Base-by-base conservation (phyloP, 1,284 basidiomycete genomes). In the Trametes polyzona region DNA sequence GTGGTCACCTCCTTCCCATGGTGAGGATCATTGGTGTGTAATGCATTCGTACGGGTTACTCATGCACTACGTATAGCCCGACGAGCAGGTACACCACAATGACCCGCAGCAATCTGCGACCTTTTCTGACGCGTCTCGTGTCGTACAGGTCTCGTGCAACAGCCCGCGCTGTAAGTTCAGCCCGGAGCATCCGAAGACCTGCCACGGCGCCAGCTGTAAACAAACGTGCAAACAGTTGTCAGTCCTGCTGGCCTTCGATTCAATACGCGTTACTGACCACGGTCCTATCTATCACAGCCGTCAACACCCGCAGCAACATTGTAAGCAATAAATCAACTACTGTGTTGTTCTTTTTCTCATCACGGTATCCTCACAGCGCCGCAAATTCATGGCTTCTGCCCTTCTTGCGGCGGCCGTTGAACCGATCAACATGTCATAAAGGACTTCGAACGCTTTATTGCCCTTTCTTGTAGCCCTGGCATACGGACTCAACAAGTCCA, bases 141-240 rank as follows among this genome's bases (percentile, higher is more conserved):
- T 23, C 19, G 27, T 24, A 10, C 42, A 70, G 69, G 62, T 70
- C 12, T 27, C 56, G 16, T 70, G 69, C 54, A 65, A 68, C 44
- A 65, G 57, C 48, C 57, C 60, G 1, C 60, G 55, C 26, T 70
- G 69, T 57, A 64, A 59, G 36, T 70, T 70, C 59, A 70, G 69
- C 52, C 64, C 64, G 2, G 46, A 42, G 41, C 69, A 70, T 32
- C 62, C 67, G 11, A 58, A 52, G 44, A 57, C 14, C 47, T 69
- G 69, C 46, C 17, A 52, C 24, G 66, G 67, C 7, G 37, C 62
- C 1, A 39, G 54, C 17, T 70, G 69, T 65, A 70, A 68, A 40
- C 63, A 65, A 44, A 68, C 61, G n/a, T 70, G 69, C 55, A 68
- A 66, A 62, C 69, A 70, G 40, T 68, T 63, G 69, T 70, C 37